phyloP scores from a whole-genome alignment of 208 protist genomes.

The Acanthamoeba quina region DNA sequence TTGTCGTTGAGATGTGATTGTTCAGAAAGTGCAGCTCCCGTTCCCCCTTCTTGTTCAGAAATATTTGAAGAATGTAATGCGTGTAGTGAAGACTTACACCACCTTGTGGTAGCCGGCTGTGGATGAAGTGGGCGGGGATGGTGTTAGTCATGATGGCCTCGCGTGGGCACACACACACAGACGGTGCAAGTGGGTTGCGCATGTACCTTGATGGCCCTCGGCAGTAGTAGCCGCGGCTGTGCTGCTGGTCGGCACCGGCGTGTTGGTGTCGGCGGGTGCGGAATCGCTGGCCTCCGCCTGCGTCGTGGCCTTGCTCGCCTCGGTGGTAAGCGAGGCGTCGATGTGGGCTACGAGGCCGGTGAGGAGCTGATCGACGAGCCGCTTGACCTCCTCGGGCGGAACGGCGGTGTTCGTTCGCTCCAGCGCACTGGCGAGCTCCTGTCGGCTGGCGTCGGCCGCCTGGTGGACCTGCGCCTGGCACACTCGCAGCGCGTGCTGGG shows the following conservation, averaged over 20 bases:
- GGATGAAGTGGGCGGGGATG: neutral
- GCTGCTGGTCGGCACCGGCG: too few relatives aligned
- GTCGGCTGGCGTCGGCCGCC: neutral
- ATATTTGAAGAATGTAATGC: neutral
- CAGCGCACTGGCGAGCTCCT: neutral
- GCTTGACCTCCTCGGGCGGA: conserved; percentile 18
- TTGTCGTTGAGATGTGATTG: neutral
- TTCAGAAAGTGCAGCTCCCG: neutral
- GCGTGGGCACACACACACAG: too few relatives aligned
- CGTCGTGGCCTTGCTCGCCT: neutral
- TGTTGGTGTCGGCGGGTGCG: neutral
- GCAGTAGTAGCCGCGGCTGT: too few relatives aligned
- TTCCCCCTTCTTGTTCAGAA: neutral
- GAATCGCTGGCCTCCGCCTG: neutral
- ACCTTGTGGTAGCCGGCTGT: conserved; percentile 40
- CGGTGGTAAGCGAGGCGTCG: neutral
- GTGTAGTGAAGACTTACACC: neutral
- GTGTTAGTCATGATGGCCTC: neutral
- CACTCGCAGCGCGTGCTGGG: neutral
- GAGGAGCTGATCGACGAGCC: neutral
- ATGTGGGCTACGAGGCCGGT: neutral
- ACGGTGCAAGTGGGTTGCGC: too few relatives aligned
- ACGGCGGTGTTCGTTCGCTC: neutral
- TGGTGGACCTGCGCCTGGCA: neutral
- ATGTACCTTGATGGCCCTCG: neutral